phyloP scores from a whole-genome alignment of 805 yeast species.

The Kuraishia floccosa region DNA sequence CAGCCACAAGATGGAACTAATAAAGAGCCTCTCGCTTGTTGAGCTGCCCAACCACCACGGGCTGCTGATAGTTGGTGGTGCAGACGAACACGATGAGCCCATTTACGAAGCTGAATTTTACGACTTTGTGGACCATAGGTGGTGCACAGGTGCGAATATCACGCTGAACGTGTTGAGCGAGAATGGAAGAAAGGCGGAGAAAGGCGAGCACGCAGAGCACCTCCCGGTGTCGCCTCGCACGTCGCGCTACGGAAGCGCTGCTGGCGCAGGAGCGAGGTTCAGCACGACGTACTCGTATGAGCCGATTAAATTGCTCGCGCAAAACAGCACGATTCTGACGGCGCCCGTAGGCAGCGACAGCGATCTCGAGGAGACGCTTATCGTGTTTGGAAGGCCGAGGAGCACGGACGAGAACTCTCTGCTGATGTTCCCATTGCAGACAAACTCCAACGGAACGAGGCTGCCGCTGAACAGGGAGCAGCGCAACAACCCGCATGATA shows the following conservation, averaged over 20 bases:
- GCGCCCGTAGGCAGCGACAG: constrained; percentile 2
- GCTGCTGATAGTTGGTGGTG: constrained; percentile 43
- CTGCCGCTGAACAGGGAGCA: constrained; percentile 9
- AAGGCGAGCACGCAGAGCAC: too few species aligned
- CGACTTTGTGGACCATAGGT: constrained; percentile 21
- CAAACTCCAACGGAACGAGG: constrained; percentile 4
- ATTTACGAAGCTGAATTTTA: constrained; percentile 25
- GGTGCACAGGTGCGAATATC: background rate
- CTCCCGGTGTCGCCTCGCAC: background rate
- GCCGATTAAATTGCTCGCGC: constrained; percentile 1
- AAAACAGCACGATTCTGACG: constrained; percentile 1
- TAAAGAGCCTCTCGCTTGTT: constrained; percentile 24
- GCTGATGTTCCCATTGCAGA: constrained; percentile 9
- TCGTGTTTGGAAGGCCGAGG: background rate
- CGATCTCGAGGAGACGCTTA: background rate
- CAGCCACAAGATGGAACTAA: constrained; percentile 37
- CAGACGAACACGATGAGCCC: constrained; percentile 20
- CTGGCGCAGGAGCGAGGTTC: constrained; percentile 4
- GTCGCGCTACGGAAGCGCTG: constrained; percentile 4
- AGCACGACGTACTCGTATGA: constrained; percentile 1
- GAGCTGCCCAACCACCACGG: constrained; percentile 32
- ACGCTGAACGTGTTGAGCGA: background rate
- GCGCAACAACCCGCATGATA: constrained; percentile 5
- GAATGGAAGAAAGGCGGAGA: too few species aligned
- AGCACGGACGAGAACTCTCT: constrained; percentile 10